A percentile compares a stretch with the other conserved stretches of the same genome.
These are phyloP conservation scores for Rhododendron molle DNA, from an alignment of 148 eudicot species.

Conservation along the genomic window DNA sequence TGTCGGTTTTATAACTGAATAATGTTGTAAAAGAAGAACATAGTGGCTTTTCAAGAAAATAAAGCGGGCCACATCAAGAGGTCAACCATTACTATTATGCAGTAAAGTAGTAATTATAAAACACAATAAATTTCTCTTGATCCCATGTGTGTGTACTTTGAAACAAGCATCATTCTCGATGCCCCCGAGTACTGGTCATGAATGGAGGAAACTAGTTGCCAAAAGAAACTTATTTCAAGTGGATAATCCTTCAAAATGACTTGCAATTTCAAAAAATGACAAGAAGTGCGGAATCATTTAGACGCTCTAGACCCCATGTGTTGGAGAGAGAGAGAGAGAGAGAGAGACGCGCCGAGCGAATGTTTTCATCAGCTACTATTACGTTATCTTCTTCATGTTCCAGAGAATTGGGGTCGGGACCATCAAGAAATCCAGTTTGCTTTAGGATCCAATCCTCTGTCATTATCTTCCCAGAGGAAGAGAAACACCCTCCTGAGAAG, in stretches of 20 bases:
- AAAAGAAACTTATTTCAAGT: background rate
- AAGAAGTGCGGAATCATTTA: background rate
- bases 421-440: slow-evolving; percentile 31
- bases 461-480: slow-evolving; percentile 40
- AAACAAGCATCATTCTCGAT: background rate
- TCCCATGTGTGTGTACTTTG: background rate
- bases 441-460: slow-evolving; percentile 46
- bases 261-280: background rate
- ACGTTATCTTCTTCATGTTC: slow-evolving; percentile 14
- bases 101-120: background rate
- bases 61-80: background rate
- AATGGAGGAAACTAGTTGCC: background rate
- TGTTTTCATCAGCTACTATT: slow-evolving; percentile 10
- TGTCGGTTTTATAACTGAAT: background rate
- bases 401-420: slow-evolving; percentile 17
- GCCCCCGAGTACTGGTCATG: background rate
- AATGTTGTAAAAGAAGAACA: background rate
- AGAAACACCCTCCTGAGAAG: slow-evolving; percentile 50
- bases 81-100: background rate
- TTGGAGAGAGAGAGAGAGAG: background rate
- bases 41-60: background rate
- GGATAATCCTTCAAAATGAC: background rate
- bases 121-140: background rate
- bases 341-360: slow-evolving; percentile 10
- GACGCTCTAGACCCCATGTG: background rate